A percentile compares a stretch with the other conserved stretches of the same genome.
Evolutionary conservation across 2,329 filamentous ascomycete genomes (phyloP).

Genomic region (Penicillium griseofulvum): DNA sequence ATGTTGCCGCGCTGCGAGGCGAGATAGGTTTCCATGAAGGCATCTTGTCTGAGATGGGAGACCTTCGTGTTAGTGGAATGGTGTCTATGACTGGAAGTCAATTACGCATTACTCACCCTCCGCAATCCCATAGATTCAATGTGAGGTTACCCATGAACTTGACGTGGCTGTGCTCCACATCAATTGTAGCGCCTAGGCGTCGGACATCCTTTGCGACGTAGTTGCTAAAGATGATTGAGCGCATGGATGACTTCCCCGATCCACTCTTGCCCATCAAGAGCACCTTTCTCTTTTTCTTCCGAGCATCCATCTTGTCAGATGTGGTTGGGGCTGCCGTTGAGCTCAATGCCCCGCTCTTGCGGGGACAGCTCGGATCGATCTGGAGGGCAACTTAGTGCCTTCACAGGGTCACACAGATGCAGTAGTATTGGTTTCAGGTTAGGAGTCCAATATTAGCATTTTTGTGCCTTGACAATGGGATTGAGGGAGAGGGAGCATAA

Average conservation of each 20-base stretch:
- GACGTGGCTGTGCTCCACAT: conserved; percentile 97
- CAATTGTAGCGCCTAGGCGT: conserved; percentile 89
- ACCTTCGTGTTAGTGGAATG: neutral
- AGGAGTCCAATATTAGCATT: neutral
- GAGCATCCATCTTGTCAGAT: conserved; percentile 40
- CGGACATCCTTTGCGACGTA: conserved; percentile 96
- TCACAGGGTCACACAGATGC: conserved; percentile 3
- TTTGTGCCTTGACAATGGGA: conserved; percentile 9
- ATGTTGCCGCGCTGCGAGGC: conserved; percentile 93
- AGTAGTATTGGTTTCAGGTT: neutral
- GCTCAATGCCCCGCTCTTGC: conserved; percentile 26
- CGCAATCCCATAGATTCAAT: conserved; percentile 97
- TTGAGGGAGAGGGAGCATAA: conserved; percentile 11
- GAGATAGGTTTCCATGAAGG: conserved; percentile 98
- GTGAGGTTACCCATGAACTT: conserved; percentile 98
- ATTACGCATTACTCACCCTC: conserved; percentile 59
- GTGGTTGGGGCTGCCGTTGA: conserved; percentile 12
- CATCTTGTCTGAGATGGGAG: conserved; percentile 68
- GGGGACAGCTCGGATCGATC: conserved; percentile 17
- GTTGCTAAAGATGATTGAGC: conserved; percentile 98
- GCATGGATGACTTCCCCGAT: conserved; percentile 97
- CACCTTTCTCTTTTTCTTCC: conserved; percentile 78
- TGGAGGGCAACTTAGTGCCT: conserved; percentile 11
- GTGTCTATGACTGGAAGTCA: neutral
- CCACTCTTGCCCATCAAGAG: conserved; percentile 93